Evolutionary conservation across 371 early-diverging fungal genomes (phyloP), one percentile per base, ranked within the genome.

Genomic region (Cokeromyces recurvatus): DNA sequence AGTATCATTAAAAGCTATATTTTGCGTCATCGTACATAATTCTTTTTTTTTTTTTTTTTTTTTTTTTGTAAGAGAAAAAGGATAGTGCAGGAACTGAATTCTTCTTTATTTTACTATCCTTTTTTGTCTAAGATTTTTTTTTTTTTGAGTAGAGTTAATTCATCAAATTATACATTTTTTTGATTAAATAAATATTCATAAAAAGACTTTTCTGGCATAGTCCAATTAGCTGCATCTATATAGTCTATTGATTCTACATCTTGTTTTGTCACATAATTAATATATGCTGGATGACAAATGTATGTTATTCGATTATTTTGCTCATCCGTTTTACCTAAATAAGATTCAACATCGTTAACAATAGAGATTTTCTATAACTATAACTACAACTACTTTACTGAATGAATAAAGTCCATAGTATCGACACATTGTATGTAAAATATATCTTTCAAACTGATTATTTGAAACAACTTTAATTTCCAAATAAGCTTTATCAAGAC

Each of bases 371-470:
- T 57, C 38, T n/a, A n/a, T n/a, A n/a, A n/a, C n/a, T n/a, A n/a
- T n/a, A n/a, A n/a, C n/a, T n/a, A n/a, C n/a, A n/a, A n/a, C n/a
- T n/a, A 23, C 42, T 49, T 62, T 53, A 67, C 67, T 67, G 16
- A 57, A 59, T 0, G 67, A 67, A 29, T 32, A 19, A 12, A 67
- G 44, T 14, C 53, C 48, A 39, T 67, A 67, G 35, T 62, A 67
- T 17, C 48, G 49, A 43, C 60, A 53, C 53, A 67, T 59, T 3
- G 55, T 35, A 39, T 67, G 67, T 10, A 62, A 22, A 12, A 62
- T 43, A 23, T 52, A 67, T 15, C 67, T 48, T 29, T 50, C 53
- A 53, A 62, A 67, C 22, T 49, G 43, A 23, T 62, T 53, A 14
- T 53, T 47, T n/a, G 59, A 59, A 9, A 42, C 60, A 43, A 57